phyloP scores from a whole-genome alignment of 257 asterid species.

The Salvia hispanica region DNA sequence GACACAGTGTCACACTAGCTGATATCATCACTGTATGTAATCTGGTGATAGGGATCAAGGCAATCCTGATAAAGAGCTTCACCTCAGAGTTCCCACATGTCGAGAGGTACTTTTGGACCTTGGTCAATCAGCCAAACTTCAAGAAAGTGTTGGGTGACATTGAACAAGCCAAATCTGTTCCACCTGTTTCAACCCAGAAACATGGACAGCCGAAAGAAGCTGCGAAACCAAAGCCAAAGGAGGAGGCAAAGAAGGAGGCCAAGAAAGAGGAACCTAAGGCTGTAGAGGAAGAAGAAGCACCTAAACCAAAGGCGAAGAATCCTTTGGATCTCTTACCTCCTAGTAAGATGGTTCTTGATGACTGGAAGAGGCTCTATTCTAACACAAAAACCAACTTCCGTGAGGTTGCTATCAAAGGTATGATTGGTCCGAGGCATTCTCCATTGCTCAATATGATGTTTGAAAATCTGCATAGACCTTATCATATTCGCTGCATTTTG shows the following conservation, averaged over 20 bases:
- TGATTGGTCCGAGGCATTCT: background rate
- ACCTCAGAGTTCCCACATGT: constrained; percentile 91
- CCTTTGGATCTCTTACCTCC: constrained; percentile 97
- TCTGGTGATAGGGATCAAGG: constrained; percentile 47
- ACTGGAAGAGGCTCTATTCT: constrained; percentile 97
- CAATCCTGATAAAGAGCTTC: constrained; percentile 65
- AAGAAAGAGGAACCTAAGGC: constrained; percentile 60
- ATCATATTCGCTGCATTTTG: background rate
- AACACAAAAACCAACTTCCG: constrained; percentile 94
- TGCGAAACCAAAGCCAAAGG: constrained; percentile 67
- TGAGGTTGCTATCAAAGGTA: constrained; percentile 92
- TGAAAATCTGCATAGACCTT: too few species aligned
- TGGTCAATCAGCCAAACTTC: constrained; percentile 84
- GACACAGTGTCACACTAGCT: constrained; percentile 78
- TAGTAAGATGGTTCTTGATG: constrained; percentile 84
- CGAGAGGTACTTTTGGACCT: constrained; percentile 89
- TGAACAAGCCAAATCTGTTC: constrained; percentile 60
- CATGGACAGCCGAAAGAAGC: constrained; percentile 70
- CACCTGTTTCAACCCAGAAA: constrained; percentile 72
- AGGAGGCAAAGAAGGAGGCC: constrained; percentile 60
- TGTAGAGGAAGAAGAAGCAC: constrained; percentile 67
- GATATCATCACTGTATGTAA: constrained; percentile 73
- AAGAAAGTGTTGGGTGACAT: constrained; percentile 69
- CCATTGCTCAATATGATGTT: too few species aligned
- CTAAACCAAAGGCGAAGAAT: constrained; percentile 91